These are phyloP conservation scores for Trametes pubescens DNA, from an alignment of 1,284 basidiomycete species.

Conservation along the genomic window DNA sequence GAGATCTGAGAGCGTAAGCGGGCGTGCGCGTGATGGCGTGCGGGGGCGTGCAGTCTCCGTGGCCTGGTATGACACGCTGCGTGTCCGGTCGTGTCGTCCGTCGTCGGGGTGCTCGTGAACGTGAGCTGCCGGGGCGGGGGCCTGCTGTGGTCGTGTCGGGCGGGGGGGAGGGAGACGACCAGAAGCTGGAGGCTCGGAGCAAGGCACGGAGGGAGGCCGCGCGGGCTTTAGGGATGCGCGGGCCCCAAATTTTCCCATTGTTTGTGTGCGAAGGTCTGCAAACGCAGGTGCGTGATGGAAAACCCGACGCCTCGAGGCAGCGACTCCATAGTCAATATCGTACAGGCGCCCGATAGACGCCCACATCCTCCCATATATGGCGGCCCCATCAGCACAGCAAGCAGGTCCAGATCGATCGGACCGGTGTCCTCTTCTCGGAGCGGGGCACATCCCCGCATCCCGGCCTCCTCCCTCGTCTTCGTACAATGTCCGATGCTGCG, in stretches of 20 bases:
- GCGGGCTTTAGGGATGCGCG: conserved; percentile 18
- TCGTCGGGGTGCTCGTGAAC: conserved; percentile 9
- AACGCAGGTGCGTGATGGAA: conserved; percentile 28
- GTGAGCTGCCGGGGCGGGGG: conserved; percentile 22
- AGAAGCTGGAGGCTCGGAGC: conserved; percentile 31
- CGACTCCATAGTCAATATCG: conserved; percentile 21
- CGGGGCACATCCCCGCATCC: conserved; percentile 17
- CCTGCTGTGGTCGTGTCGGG: conserved; percentile 27
- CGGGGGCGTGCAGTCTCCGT: conserved; percentile 19
- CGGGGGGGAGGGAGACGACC: conserved; percentile 24
- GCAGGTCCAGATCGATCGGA: conserved; percentile 30
- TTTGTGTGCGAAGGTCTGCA: conserved; percentile 33
- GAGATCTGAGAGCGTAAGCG: conserved; percentile 20
- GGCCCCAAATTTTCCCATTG: conserved; percentile 34
- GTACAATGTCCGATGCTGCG: conserved; percentile 2
- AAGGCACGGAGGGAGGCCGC: conserved; percentile 9
- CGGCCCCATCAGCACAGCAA: conserved; percentile 13
- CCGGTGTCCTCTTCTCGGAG: conserved; percentile 22
- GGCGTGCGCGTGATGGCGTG: conserved; percentile 24
- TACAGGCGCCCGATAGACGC: conserved; percentile 12
- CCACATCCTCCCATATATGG: conserved; percentile 13
- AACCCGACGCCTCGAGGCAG: conserved; percentile 30
- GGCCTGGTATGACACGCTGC: conserved; percentile 20
- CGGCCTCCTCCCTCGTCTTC: background rate
- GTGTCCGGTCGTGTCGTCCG: conserved; percentile 12